phyloP scores from a whole-genome alignment of 2,329 filamentous ascomycete genomes.

The Paraphaeosphaeria minitans region DNA sequence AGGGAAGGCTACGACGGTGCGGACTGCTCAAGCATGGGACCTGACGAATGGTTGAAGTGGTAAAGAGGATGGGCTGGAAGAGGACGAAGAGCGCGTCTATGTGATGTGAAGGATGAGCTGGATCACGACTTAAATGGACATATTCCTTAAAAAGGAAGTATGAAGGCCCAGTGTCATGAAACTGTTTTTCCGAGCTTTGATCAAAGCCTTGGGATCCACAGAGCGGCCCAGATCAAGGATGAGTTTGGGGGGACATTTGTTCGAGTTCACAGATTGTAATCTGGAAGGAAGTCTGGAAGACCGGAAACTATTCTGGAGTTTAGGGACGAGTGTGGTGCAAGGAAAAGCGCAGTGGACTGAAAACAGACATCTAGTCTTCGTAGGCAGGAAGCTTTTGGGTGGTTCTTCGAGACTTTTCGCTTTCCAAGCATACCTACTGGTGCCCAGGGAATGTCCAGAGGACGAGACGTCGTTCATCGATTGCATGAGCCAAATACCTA shows the following conservation, averaged over 20 bases:
- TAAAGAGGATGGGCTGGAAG: neutral
- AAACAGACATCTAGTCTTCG: conserved; percentile 39
- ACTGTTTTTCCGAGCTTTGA: no score
- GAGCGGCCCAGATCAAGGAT: no score
- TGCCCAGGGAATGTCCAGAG: no score
- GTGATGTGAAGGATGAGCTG: neutral
- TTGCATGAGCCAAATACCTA: no score
- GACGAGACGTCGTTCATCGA: no score
- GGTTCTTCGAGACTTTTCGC: no score
- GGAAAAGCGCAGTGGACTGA: conserved; percentile 53
- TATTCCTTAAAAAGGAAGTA: neutral
- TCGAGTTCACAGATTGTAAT: conserved; percentile 35
- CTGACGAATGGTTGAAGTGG: neutral
- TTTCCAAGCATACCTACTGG: no score
- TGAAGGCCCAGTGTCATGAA: neutral
- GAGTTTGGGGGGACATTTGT: no score
- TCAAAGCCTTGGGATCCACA: no score
- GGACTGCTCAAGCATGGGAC: neutral
- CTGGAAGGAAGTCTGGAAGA: conserved; percentile 44
- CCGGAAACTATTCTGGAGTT: conserved; percentile 48
- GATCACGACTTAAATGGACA: neutral
- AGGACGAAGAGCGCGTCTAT: neutral
- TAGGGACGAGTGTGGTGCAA: conserved; percentile 41
- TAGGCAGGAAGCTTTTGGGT: conserved; percentile 48
- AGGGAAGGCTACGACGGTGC: neutral